A percentile compares a stretch with the other conserved stretches of the same genome.
Conservation (phyloP, 78 protist species). For the Chrysochromulina parva region DNA sequence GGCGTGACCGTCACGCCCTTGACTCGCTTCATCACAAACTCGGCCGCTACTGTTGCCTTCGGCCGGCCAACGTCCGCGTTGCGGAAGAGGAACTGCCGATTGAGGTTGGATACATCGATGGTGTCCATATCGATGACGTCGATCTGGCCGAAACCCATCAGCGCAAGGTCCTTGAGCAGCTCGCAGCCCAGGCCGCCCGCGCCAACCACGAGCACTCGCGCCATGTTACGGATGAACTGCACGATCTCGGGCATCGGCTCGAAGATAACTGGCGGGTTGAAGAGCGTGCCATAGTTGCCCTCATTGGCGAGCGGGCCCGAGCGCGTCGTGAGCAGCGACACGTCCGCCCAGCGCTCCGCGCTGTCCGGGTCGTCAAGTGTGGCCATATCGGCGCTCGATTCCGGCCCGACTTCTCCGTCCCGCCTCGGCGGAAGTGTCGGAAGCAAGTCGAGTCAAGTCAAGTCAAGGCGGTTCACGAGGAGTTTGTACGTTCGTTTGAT, state of each 20-base stretch:
- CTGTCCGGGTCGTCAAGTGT: too few relatives aligned
- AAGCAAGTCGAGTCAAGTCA: too few relatives aligned
- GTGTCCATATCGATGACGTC: slow-evolving; percentile 96
- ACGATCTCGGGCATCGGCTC: not conserved
- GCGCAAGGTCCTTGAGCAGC: slow-evolving; percentile 90
- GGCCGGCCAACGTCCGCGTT: slow-evolving; percentile 88
- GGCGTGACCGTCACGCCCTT: slow-evolving; percentile 83
- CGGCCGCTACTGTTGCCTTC: slow-evolving; percentile 93
- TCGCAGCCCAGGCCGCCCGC: slow-evolving; percentile 99
- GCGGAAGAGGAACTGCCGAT: slow-evolving; percentile 92
- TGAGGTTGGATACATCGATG: slow-evolving; percentile 91
- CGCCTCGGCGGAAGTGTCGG: too few relatives aligned
- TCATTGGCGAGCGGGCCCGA: slow-evolving; percentile 14
- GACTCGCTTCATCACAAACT: slow-evolving; percentile 84
- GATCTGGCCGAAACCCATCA: slow-evolving; percentile 86
- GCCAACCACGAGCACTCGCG: slow-evolving; percentile 84
- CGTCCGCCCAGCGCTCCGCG: not conserved
- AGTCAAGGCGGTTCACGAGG: too few relatives aligned
- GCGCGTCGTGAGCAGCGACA: not conserved
- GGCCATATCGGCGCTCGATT: too few relatives aligned
- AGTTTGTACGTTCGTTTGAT: too few relatives aligned
- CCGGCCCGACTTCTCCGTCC: too few relatives aligned
- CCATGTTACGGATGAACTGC: not conserved
- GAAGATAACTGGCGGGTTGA: not conserved
- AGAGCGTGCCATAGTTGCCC: slow-evolving; percentile 12